Conservation (phyloP, 2,329 filamentous ascomycete genomes). For the Aspergillus japonicus region DNA sequence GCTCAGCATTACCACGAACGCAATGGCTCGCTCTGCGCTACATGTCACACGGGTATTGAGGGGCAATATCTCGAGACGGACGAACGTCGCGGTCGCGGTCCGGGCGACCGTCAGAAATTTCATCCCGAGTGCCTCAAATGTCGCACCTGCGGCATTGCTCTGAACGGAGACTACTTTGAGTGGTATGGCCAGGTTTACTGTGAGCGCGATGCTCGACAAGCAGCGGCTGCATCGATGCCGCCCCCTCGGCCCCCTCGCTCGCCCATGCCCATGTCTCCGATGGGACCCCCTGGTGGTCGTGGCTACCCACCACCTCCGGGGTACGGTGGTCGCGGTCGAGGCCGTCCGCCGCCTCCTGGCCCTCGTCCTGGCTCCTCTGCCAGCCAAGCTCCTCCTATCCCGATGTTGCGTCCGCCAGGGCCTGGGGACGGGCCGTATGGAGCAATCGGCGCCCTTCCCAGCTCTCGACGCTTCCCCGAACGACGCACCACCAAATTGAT, state of each 20-base stretch:
- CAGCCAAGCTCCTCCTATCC: slow-evolving; percentile 5
- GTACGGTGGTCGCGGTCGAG: slow-evolving; percentile 23
- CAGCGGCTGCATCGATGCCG: slow-evolving; percentile 42
- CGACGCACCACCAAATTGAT: slow-evolving; percentile 50
- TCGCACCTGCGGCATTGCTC: slow-evolving; percentile 65
- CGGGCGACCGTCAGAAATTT: slow-evolving; percentile 63
- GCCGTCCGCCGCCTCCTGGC: slow-evolving; percentile 10
- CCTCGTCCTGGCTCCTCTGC: not conserved
- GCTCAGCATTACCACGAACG: slow-evolving; percentile 88
- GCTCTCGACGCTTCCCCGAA: slow-evolving; percentile 43
- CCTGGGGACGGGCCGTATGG: slow-evolving; percentile 26
- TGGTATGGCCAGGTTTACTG: slow-evolving; percentile 78
- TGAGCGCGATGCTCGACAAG: slow-evolving; percentile 75
- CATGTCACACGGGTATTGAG: slow-evolving; percentile 83
- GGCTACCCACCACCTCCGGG: slow-evolving; percentile 25
- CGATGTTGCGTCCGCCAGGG: slow-evolving; percentile 18
- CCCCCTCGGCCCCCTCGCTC: slow-evolving; percentile 38
- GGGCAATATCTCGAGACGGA: slow-evolving; percentile 87
- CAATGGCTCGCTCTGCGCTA: slow-evolving; percentile 80
- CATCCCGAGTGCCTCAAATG: slow-evolving; percentile 87
- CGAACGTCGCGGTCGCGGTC: slow-evolving; percentile 35
- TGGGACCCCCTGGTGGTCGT: slow-evolving; percentile 26
- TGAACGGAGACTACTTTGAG: slow-evolving; percentile 88
- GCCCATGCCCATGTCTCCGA: slow-evolving; percentile 33
- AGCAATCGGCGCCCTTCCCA: slow-evolving; percentile 7